Conservation (phyloP, 139 green algal genomes). For the Chlorella sp. region DNA sequence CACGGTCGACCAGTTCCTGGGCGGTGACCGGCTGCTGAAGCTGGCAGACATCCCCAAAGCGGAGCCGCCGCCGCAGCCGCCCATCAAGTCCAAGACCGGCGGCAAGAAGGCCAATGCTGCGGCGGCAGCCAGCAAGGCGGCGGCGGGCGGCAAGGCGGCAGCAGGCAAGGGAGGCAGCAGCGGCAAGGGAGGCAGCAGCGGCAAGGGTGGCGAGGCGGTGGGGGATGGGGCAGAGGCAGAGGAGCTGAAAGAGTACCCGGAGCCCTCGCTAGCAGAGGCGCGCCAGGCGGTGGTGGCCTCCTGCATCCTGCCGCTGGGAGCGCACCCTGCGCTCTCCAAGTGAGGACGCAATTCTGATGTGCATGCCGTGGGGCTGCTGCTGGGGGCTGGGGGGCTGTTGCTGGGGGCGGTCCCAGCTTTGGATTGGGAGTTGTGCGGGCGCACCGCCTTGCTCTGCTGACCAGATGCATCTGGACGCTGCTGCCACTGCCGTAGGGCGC, state of each 20-base stretch:
- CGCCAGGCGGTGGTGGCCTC: constrained; percentile 82
- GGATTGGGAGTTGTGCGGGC: background rate
- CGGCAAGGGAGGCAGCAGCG: background rate
- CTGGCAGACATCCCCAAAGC: background rate
- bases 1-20: constrained; percentile 76
- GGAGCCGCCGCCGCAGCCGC: background rate
- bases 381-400: constrained; percentile 7
- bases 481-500: constrained; percentile 11
- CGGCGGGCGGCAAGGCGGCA: background rate
- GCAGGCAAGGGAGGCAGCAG: background rate
- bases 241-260: constrained; percentile 26
- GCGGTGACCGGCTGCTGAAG: constrained; percentile 22
- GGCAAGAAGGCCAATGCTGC: constrained; percentile 43
- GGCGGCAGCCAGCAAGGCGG: background rate
- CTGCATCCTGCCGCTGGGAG: constrained; percentile 81
- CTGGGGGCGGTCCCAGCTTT: background rate
- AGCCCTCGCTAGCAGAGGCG: constrained; percentile 78
- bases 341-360: background rate
- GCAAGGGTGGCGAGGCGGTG: constrained; percentile 35
- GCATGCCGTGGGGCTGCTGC: too few relatives aligned
- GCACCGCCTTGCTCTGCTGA: background rate
- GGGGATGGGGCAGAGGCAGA: background rate
- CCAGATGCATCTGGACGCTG: too few relatives aligned
- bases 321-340: constrained; percentile 1
- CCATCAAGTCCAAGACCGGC: background rate